Percentiles rank a stretch among this genome's conserved stretches.
phyloP scores from a whole-genome alignment of 2,329 filamentous ascomycete species.

The Colletotrichum chrysophilum region DNA sequence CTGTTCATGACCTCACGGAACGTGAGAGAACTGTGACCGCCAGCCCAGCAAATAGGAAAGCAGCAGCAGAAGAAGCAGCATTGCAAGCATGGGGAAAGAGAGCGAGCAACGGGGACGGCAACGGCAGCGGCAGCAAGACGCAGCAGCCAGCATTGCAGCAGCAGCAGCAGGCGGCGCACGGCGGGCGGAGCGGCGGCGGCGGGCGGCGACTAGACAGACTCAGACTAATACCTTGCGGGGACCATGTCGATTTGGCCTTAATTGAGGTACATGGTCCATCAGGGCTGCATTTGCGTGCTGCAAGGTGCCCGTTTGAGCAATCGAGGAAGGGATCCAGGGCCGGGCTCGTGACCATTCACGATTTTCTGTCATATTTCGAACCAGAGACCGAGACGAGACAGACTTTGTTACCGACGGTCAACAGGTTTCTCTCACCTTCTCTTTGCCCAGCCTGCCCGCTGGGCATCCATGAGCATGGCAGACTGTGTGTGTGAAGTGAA shows the following conservation, averaged over 20 bases:
- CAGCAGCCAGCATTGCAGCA: background rate
- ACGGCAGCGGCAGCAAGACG: background rate
- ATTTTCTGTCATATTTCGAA: constrained; percentile 16
- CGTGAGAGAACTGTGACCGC: background rate
- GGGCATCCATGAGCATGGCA: background rate
- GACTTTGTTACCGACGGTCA: background rate
- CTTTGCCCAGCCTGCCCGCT: background rate
- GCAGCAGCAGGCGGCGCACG: background rate
- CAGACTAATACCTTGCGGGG: background rate
- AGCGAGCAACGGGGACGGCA: background rate
- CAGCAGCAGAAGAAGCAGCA: background rate
- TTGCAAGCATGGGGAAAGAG: background rate
- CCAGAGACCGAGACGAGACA: background rate
- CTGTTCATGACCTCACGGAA: constrained; percentile 2
- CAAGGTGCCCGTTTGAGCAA: constrained; percentile 15
- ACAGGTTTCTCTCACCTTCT: background rate
- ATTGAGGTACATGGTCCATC: background rate
- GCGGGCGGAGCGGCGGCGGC: background rate
- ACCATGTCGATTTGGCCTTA: background rate
- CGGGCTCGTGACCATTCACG: constrained; percentile 11
- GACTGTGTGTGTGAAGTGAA: background rate
- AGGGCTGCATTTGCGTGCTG: constrained; percentile 7
- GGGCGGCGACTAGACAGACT: background rate
- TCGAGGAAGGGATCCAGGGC: constrained; percentile 6
- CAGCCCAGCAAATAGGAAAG: background rate